Evolutionary conservation across 2,329 filamentous ascomycete species (phyloP).

Genomic region (Diaporthe vaccinii): DNA sequence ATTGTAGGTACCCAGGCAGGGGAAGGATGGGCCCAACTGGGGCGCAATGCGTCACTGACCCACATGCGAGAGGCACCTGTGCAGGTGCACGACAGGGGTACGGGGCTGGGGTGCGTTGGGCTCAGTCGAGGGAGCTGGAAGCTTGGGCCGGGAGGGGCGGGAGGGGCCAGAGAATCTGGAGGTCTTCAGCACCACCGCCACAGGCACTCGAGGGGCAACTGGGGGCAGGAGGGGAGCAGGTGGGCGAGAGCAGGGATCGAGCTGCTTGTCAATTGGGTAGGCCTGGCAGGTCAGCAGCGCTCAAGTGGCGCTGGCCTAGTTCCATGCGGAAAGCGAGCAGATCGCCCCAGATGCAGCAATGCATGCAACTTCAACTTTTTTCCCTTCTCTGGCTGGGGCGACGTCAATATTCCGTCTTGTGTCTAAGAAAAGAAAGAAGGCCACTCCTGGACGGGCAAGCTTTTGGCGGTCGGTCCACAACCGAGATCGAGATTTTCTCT

Average conservation of each 20-base stretch:
- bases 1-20: constrained; percentile 19
- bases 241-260: constrained; percentile 2
- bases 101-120: constrained; percentile 9
- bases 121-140: constrained; percentile 14
- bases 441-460: background rate
- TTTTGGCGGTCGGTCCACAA: background rate
- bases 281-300: background rate
- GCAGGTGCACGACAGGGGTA: constrained; percentile 23
- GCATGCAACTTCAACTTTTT: background rate
- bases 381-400: background rate
- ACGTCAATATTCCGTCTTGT: constrained; percentile 25
- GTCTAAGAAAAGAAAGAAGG: constrained; percentile 20
- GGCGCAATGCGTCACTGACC: constrained; percentile 35
- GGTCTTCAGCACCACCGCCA: constrained; percentile 27
- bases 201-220: constrained; percentile 2
- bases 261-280: constrained; percentile 16
- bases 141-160: constrained; percentile 19
- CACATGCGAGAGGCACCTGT: constrained; percentile 16
- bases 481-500: constrained; percentile 22
- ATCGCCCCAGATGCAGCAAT: constrained; percentile 14
- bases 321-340: background rate
- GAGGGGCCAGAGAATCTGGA: background rate
- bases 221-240: background rate
- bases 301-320: constrained; percentile 14
- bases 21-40: constrained; percentile 20